Conservation (phyloP, 208 protist species). For the Crithidia sp. region DNA sequence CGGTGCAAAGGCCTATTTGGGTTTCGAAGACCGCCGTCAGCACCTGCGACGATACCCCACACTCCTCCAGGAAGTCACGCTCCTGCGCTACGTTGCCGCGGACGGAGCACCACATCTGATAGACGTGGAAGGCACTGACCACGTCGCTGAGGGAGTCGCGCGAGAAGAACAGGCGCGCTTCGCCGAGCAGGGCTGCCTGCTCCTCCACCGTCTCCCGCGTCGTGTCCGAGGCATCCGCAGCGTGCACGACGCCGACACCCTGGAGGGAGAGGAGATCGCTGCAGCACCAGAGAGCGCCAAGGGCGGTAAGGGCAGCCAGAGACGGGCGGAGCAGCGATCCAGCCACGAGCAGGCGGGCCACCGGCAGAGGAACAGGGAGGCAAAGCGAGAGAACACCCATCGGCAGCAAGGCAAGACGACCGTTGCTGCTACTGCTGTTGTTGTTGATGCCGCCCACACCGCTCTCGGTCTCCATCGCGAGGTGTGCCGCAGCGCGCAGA, state of each 20-base stretch:
- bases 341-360: slow-evolving; percentile 60
- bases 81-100: slow-evolving; percentile 28
- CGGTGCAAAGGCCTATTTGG: slow-evolving; percentile 33
- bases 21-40: slow-evolving; percentile 45
- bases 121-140: slow-evolving; percentile 70
- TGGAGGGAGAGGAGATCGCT: slow-evolving; percentile 56
- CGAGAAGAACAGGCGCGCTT: slow-evolving; percentile 84
- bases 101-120: slow-evolving; percentile 77
- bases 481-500: slow-evolving; percentile 55
- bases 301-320: slow-evolving; percentile 51
- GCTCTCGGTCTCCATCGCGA: slow-evolving; percentile 22
- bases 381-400: slow-evolving; percentile 56
- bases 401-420: slow-evolving; percentile 38
- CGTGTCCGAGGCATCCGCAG: slow-evolving; percentile 16
- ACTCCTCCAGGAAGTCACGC: slow-evolving; percentile 62
- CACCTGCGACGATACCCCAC: slow-evolving; percentile 40
- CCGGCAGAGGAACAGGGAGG: slow-evolving; percentile 47
- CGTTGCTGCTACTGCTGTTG: slow-evolving; percentile 7
- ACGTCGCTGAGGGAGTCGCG: slow-evolving; percentile 70
- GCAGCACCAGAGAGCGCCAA: slow-evolving; percentile 71
- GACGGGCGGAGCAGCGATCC: slow-evolving; percentile 48
- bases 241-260: slow-evolving; percentile 15
- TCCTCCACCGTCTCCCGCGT: slow-evolving; percentile 22
- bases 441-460: too few relatives aligned
- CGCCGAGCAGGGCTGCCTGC: slow-evolving; percentile 48